Conservation (phyloP, 352 stramenopile species). For the Pythium dissotocum region DNA sequence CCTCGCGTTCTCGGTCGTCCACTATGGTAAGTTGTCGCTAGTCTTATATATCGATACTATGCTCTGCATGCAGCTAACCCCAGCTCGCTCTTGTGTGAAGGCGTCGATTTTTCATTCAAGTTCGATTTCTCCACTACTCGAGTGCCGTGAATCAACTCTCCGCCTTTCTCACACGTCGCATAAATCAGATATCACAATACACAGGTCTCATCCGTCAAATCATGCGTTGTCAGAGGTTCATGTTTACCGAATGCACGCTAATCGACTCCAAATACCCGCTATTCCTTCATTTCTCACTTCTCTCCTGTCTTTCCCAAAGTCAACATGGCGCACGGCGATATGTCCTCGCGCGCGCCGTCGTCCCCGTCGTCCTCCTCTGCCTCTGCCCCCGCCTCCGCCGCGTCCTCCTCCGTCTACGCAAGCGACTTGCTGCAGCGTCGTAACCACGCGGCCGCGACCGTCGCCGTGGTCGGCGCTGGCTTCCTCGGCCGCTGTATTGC, state of each 20-base stretch:
- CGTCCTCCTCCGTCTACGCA: slow-evolving; percentile 23
- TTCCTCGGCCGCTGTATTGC: slow-evolving; percentile 71
- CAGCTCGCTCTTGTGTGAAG: no score
- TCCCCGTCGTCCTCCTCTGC: background rate
- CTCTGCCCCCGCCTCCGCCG: no score
- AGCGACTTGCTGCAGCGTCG: slow-evolving; percentile 24
- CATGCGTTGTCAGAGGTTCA: background rate
- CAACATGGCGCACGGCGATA: slow-evolving; percentile 13
- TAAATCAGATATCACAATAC: no score
- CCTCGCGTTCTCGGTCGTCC: slow-evolving; percentile 12
- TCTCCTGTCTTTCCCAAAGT: background rate
- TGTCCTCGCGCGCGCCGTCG: background rate
- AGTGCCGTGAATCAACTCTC: no score
- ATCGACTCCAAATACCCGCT: background rate
- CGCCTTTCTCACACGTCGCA: background rate
- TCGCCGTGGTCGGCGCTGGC: slow-evolving; percentile 64
- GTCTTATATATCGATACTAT: no score
- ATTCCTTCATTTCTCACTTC: background rate
- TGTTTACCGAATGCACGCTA: background rate
- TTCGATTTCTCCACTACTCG: no score
- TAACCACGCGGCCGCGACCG: slow-evolving; percentile 13
- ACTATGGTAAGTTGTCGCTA: slow-evolving; percentile 14
- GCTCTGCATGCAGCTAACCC: no score
- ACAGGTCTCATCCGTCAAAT: no score
- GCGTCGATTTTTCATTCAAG: slow-evolving; percentile 13